Base-by-base conservation (phyloP, 83 land plant species). In the Diphasiastrum complanatum region DNA sequence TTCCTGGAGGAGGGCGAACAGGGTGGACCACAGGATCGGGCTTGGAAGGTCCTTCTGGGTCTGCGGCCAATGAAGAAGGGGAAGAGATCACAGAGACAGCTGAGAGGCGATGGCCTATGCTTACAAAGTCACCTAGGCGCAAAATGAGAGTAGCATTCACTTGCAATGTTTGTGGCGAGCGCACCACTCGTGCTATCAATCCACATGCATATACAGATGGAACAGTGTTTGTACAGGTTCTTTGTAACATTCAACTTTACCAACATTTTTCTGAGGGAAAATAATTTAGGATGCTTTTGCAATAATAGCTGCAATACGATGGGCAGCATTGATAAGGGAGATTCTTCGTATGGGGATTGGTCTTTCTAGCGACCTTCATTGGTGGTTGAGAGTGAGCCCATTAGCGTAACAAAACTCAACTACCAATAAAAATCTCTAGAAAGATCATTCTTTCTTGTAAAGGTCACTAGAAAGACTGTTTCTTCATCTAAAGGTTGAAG, bases 1-100 rank as follows among this genome's bases (percentile, higher is more conserved):
- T 92, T 60, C 78, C 77, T 46, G 95, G 95, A 12, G 97, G 87
- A 22, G 70, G 78, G 1, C 79, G 83, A 14, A 68, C 81, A 56
- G 97, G 97, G 3, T 91, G 97, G 97, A 91, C 95, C 5, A 91
- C 97, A 1, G 97, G 83, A 0, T 87, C 97, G 24, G 97, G 97
- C 0, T 75, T 91, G 78, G 95, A 87, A 70, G 97, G 97, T 6
- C 97, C 97, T 2, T 63, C 93, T 8, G 60, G 43, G 27, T 80
- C 84, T 2, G 65, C 65, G 14, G 74, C 68, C 3, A 32, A 36
- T 3, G 22, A 64, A 19, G 76, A 56, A 4, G 52, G 63, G 25
- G 77, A 66, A 0, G 55, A 66, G 25, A 47, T 60, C 26, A 51
- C 66, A 1, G 75, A 68, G 25, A 35, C 38, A 37, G 72, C 76